A percentile compares a stretch with the other conserved stretches of the same genome.
Evolutionary conservation across 1,284 basidiomycete genomes (phyloP).

Genomic region (Phellopilus nigrolimitatus): DNA sequence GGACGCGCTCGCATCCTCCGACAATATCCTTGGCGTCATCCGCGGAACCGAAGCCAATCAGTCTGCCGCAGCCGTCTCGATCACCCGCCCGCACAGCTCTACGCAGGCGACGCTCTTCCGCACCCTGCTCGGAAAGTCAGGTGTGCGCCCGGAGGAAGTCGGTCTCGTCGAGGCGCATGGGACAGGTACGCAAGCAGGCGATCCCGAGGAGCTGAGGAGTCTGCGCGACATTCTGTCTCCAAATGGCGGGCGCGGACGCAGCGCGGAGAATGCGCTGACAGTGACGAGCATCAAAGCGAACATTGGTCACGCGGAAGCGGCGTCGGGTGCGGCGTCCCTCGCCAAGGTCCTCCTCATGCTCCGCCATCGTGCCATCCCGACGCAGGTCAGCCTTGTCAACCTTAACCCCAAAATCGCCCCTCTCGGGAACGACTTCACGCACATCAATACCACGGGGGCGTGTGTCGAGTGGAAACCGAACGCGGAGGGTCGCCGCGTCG

Average conservation of each 20-base stretch:
- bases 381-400: conserved; percentile 50
- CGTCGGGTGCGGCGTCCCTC: conserved; percentile 65
- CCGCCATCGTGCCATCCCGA: conserved; percentile 48
- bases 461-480: conserved; percentile 39
- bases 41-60: conserved; percentile 67
- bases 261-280: conserved; percentile 47
- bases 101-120: conserved; percentile 54
- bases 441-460: conserved; percentile 39
- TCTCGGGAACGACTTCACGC: conserved; percentile 43
- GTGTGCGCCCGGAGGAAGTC: conserved; percentile 42
- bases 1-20: conserved; percentile 59
- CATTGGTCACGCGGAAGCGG: conserved; percentile 70
- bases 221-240: conserved; percentile 51
- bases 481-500: conserved; percentile 39
- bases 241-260: conserved; percentile 27
- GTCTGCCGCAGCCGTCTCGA: conserved; percentile 56
- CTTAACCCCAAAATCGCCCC: conserved; percentile 54
- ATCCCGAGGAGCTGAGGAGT: conserved; percentile 58
- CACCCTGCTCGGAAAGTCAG: conserved; percentile 42
- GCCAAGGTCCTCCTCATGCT: conserved; percentile 71
- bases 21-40: conserved; percentile 63
- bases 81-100: conserved; percentile 63
- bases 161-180: conserved; percentile 69
- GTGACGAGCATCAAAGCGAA: conserved; percentile 68
- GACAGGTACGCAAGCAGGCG: conserved; percentile 65